phyloP scores from a whole-genome alignment of 148 eudicot genomes.

The Rhododendron simsii region DNA sequence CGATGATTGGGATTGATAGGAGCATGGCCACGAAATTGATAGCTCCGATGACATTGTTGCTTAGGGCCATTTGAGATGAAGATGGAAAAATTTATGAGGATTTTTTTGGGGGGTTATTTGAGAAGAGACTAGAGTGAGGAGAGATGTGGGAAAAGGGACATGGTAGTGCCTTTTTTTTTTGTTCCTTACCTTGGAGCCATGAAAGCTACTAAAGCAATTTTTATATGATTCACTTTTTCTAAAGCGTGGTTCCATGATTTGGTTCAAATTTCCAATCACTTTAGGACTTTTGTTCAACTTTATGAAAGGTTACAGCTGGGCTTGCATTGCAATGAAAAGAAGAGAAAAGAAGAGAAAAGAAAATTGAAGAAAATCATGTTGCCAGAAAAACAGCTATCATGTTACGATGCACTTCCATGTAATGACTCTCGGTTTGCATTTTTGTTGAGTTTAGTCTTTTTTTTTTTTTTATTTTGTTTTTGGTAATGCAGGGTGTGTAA shows the following conservation, averaged over 20 bases:
- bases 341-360: background rate
- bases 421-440: no score
- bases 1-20: constrained; percentile 71
- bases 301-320: constrained; percentile 14
- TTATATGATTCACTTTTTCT: background rate
- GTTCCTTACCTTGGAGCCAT: constrained; percentile 22
- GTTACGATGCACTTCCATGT: no score
- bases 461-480: no score
- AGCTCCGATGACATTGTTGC: constrained; percentile 69
- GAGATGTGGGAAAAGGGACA: background rate
- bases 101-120: background rate
- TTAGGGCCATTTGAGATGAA: constrained; percentile 52
- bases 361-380: background rate
- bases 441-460: no score
- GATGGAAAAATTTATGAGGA: background rate
- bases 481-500: no score
- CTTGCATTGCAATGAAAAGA: background rate
- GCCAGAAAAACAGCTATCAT: background rate
- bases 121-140: background rate
- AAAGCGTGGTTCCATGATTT: constrained; percentile 2
- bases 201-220: constrained; percentile 17
- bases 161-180: background rate
- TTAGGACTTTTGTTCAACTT: constrained; percentile 9
- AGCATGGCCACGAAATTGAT: constrained; percentile 71
- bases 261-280: constrained; percentile 19